Percentiles rank a stretch among this genome's conserved stretches.
Conservation (phyloP, 2,329 filamentous ascomycete genomes). For the Bipolaris cookei region DNA sequence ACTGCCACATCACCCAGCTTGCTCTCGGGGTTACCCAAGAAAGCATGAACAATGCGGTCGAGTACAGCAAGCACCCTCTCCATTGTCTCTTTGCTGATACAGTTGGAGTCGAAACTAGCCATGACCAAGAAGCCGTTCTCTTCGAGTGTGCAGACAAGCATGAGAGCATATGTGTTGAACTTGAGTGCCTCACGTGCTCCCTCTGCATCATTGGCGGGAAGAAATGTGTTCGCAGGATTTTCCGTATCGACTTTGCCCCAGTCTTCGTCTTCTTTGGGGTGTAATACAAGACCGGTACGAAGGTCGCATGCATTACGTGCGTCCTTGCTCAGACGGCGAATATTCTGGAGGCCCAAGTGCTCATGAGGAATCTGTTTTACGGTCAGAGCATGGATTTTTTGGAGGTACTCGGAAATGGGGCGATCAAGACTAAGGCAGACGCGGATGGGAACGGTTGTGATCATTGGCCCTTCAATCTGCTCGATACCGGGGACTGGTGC, state of each 20-base stretch:
- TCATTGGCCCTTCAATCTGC: conserved; percentile 66
- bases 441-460: conserved; percentile 65
- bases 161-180: conserved; percentile 66
- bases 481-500: conserved; percentile 55
- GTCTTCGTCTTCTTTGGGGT: conserved; percentile 44
- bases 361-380: conserved; percentile 68
- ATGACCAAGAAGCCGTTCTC: conserved; percentile 63
- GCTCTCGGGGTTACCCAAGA: conserved; percentile 53
- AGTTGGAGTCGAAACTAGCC: conserved; percentile 70
- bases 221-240: conserved; percentile 59
- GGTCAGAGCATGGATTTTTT: conserved; percentile 63
- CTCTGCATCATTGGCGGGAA: conserved; percentile 63
- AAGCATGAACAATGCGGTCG: conserved; percentile 57
- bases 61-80: conserved; percentile 62
- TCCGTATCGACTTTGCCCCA: conserved; percentile 23
- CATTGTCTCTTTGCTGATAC: conserved; percentile 60
- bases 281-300: conserved; percentile 47
- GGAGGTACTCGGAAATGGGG: conserved; percentile 60
- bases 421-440: conserved; percentile 54
- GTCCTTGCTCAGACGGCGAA: conserved; percentile 53
- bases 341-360: conserved; percentile 67
- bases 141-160: conserved; percentile 68
- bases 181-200: conserved; percentile 65
- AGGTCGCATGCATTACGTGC: conserved; percentile 46
- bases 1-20: conserved; percentile 39